phyloP scores from a whole-genome alignment of 768 basidiomycete species.

The Panellus pusillus region DNA sequence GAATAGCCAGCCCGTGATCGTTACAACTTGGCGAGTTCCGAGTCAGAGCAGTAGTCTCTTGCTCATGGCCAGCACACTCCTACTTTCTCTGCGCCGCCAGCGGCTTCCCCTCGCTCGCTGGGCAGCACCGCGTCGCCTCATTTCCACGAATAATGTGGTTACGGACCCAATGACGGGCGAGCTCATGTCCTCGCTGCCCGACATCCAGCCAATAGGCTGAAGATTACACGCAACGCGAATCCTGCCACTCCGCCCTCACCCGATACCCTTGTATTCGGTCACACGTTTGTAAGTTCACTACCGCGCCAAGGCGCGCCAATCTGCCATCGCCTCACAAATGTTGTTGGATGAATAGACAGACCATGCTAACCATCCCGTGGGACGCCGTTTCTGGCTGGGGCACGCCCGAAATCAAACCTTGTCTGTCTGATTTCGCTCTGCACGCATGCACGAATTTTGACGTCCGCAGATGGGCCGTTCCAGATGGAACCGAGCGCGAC shows the following conservation, averaged over 20 bases:
- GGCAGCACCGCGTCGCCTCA: conserved; percentile 14
- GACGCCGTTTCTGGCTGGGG: conserved; percentile 74
- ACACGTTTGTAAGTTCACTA: conserved; percentile 64
- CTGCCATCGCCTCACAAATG: conserved; percentile 4
- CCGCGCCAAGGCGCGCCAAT: background rate
- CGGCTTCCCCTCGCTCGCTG: conserved; percentile 6
- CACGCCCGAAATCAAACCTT: conserved; percentile 78
- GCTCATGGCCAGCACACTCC: conserved; percentile 7
- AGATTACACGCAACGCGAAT: conserved; percentile 45
- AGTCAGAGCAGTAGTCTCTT: background rate
- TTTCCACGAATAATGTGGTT: conserved; percentile 14
- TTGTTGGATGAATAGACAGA: conserved; percentile 54
- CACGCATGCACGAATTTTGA: background rate
- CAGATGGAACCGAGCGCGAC: conserved; percentile 72
- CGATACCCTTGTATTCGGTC: conserved; percentile 77
- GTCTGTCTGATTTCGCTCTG: conserved; percentile 44
- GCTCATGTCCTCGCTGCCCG: conserved; percentile 39
- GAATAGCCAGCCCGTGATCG: background rate
- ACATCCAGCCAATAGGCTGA: conserved; percentile 59
- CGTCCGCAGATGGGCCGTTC: conserved; percentile 63
- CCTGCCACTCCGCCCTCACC: conserved; percentile 67
- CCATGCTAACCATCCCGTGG: conserved; percentile 86
- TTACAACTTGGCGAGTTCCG: background rate
- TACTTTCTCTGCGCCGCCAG: conserved; percentile 14
- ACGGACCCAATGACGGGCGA: conserved; percentile 53